A percentile compares a stretch with the other conserved stretches of the same genome.
phyloP scores from a whole-genome alignment of 345 rosid genomes.

The Excoecaria agallocha region DNA sequence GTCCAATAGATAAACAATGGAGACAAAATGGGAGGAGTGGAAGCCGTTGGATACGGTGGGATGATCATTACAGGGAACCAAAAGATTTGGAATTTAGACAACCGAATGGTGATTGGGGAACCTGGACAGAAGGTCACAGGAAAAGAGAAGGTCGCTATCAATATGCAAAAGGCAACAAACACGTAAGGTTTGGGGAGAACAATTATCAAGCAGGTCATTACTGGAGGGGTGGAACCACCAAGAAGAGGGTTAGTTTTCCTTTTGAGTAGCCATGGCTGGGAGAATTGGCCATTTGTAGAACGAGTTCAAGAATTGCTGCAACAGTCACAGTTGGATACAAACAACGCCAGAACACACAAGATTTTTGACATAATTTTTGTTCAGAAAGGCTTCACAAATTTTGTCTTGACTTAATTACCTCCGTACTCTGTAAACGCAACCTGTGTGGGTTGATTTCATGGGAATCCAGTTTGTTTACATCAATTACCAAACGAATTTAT shows the following conservation, averaged over 20 bases:
- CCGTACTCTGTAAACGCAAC: background rate
- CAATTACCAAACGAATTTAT: too few species aligned
- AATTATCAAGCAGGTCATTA: slow-evolving; percentile 27
- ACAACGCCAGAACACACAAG: background rate
- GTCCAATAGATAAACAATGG: slow-evolving; percentile 12
- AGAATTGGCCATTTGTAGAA: background rate
- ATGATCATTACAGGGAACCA: slow-evolving; percentile 15
- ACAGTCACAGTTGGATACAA: background rate
- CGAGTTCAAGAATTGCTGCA: background rate
- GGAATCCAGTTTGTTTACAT: background rate
- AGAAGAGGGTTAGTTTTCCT: slow-evolving; percentile 47
- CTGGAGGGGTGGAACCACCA: slow-evolving; percentile 30
- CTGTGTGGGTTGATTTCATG: background rate
- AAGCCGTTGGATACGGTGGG: slow-evolving; percentile 18
- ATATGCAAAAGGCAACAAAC: slow-evolving; percentile 29
- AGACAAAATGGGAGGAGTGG: background rate
- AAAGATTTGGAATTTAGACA: slow-evolving; percentile 33
- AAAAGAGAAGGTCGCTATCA: slow-evolving; percentile 49
- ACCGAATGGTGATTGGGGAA: slow-evolving; percentile 35
- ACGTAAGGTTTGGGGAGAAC: slow-evolving; percentile 39
- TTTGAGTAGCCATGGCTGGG: slow-evolving; percentile 17
- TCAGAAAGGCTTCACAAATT: background rate
- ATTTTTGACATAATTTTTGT: background rate
- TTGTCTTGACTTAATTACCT: background rate
- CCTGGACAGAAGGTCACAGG: slow-evolving; percentile 35